These are phyloP conservation scores for Phytophthora pluvialis DNA, from an alignment of 352 stramenopile species.

Conservation along the genomic window DNA sequence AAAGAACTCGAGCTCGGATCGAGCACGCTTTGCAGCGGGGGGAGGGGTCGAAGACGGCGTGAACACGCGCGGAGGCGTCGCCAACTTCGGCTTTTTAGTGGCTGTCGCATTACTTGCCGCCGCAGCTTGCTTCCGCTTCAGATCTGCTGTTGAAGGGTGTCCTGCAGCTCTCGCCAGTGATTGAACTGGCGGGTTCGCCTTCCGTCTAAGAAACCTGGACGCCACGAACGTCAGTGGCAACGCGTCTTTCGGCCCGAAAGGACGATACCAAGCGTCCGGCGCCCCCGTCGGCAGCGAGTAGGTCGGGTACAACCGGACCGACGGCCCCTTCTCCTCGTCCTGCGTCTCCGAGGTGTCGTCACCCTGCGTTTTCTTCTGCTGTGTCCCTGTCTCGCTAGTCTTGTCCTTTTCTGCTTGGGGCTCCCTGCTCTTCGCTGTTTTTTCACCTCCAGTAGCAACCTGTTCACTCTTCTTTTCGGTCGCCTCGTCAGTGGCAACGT, in stretches of 20 bases:
- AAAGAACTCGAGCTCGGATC: conserved; percentile 53
- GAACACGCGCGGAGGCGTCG: conserved; percentile 27
- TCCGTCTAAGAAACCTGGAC: conserved; percentile 62
- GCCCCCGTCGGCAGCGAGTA: conserved; percentile 52
- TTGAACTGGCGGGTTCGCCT: conserved; percentile 20
- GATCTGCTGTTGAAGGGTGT: not conserved
- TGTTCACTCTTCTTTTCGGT: not conserved
- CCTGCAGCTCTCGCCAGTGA: conserved; percentile 2
- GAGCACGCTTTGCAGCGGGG: conserved; percentile 38
- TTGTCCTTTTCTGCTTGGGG: conserved; percentile 1
- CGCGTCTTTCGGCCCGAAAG: conserved; percentile 49
- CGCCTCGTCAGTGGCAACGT: not conserved
- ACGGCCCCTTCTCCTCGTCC: conserved; percentile 10
- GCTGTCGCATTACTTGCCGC: conserved; percentile 5
- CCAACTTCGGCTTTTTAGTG: conserved; percentile 20
- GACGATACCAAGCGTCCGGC: conserved; percentile 45
- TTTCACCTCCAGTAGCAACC: not conserved
- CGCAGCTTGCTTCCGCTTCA: conserved; percentile 30
- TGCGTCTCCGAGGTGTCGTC: not conserved
- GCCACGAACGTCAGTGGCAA: conserved; percentile 63
- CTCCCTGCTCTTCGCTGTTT: not conserved
- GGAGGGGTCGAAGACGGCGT: conserved; percentile 51
- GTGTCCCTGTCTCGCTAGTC: not conserved
- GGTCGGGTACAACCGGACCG: conserved; percentile 45
- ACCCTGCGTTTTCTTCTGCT: conserved; percentile 15